Conservation (phyloP, 345 rosid genomes). For the Erodium maritimum region DNA sequence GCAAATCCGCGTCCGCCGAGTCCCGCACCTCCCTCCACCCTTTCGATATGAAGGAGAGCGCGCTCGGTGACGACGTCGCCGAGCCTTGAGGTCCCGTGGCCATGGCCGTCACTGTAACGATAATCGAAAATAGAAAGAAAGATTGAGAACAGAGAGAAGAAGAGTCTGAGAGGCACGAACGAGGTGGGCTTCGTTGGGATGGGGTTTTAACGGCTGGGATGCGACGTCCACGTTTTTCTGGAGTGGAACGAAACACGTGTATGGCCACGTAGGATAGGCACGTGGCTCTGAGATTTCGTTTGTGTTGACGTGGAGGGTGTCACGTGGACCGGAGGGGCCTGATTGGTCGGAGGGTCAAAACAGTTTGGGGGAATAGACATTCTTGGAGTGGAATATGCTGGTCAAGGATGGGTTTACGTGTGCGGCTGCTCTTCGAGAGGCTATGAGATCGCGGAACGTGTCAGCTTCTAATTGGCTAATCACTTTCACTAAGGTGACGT, state of each 20-base stretch:
- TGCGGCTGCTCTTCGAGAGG: neutral
- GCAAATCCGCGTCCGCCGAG: conserved; percentile 92
- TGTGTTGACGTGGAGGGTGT: conserved; percentile 6
- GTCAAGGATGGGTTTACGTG: conserved; percentile 5
- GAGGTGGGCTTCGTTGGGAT: neutral
- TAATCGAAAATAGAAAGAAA: neutral
- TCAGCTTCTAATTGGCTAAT: neutral
- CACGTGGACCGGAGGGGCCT: conserved; percentile 7
- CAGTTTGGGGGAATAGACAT: conserved; percentile 7
- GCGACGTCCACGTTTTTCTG: neutral
- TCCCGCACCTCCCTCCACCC: conserved; percentile 91
- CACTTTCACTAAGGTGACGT: neutral
- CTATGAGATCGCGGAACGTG: conserved; percentile 4
- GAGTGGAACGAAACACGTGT: conserved; percentile 19
- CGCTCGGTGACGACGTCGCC: conserved; percentile 34
- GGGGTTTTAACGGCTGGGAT: conserved; percentile 29
- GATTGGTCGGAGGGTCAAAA: conserved; percentile 8
- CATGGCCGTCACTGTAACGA: conserved; percentile 21
- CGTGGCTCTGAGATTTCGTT: neutral
- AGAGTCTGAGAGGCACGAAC: no score
- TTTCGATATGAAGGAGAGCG: conserved; percentile 68
- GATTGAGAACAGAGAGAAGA: neutral
- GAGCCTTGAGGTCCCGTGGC: conserved; percentile 24
- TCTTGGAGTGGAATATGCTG: conserved; percentile 15
- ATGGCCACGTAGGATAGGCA: conserved; percentile 30